Base-by-base conservation (phyloP, 2,329 filamentous ascomycete species). In the Plectosphaerella plurivora region DNA sequence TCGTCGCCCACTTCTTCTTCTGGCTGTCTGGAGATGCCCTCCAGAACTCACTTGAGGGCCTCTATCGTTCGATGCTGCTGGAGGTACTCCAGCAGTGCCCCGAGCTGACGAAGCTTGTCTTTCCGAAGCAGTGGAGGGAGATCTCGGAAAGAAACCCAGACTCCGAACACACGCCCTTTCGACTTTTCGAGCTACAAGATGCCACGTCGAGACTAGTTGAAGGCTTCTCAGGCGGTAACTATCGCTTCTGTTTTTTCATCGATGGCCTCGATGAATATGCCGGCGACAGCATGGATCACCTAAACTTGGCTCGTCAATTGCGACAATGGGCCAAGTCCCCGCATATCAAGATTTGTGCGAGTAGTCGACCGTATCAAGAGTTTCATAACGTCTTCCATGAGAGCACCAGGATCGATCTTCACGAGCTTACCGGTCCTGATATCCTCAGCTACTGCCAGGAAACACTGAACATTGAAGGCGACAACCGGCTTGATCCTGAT, bases 11-110 rank as follows among this genome's bases (percentile, higher is more conserved):
- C 12, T 49, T 52, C 25, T 56, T 56, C 51, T 56, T 58, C 41
- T 58, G 59, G 53, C 24, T 33, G 7, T 51, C 58, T 8, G 58
- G 49, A 1, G 50, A 53, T 15, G 6, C n/a, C 5, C 39, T 55
- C 8, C 59, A 61, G 42, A 51, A 53, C 42, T 60, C 59, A 2
- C 47, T 53, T 0, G 50, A 56, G 16, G 60, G 59, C 1, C 46
- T 62, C 12, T 53, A 59, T 8, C 54, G 55, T 11, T 57, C 59
- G 2, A 51, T 60, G 0, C 52, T 62, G 2, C 61, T 55, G 25
- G 51, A 59, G 2, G 53, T 55, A 1, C 45, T 62, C 5, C 51
- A 51, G 5, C 55, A 57, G 37, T 41, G 37, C 37, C 37, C 12
- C 8, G 28, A 33, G 7, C 28, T 33, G 28, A 33, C 28, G 7